Evolutionary conservation across 2,329 filamentous ascomycete species (phyloP).

Genomic region (Botrytis fragariae): DNA sequence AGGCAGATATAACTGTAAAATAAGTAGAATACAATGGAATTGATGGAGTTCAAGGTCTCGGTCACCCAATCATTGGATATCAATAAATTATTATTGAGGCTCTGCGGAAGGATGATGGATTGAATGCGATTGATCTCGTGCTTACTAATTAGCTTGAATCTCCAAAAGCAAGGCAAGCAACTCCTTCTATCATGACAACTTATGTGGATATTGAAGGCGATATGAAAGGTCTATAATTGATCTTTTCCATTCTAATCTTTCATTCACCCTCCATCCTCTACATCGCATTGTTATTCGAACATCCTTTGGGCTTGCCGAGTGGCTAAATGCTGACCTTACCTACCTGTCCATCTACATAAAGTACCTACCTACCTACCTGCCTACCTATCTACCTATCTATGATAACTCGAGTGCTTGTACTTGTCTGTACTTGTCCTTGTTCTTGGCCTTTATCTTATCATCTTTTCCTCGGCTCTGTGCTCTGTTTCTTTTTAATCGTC

Average conservation of each 20-base stretch:
- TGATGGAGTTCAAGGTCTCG: neutral
- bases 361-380: neutral
- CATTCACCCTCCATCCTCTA: neutral
- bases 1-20: too few relatives aligned
- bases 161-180: neutral
- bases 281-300: neutral
- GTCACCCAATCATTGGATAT: neutral
- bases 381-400: too few relatives aligned
- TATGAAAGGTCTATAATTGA: neutral
- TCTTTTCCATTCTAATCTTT: neutral
- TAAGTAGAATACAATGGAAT: neutral
- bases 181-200: neutral
- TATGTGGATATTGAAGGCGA: neutral
- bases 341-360: neutral
- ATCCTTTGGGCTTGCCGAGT: neutral
- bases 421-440: neutral
- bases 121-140: neutral
- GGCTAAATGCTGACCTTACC: neutral
- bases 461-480: neutral
- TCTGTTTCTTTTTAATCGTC: neutral
- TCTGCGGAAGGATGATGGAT: neutral
- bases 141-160: constrained; percentile 9
- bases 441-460: neutral
- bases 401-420: neutral
- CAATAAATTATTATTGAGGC: neutral